Evolutionary conservation across 2,329 filamentous ascomycete genomes (phyloP).

Genomic region (Fusarium sp.): DNA sequence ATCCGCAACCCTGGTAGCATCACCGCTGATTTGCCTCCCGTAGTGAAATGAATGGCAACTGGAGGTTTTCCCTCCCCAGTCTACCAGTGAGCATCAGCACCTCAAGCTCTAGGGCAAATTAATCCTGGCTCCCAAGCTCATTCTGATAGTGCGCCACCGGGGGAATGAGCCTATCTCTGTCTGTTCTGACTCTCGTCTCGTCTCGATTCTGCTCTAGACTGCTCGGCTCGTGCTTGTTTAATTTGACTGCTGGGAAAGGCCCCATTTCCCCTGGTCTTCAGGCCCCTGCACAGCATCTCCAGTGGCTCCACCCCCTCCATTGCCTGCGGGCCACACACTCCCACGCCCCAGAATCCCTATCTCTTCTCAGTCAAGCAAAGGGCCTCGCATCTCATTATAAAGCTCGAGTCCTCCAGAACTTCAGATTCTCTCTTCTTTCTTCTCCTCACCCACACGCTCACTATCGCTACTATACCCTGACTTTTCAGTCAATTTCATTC

Average conservation of each 20-base stretch:
- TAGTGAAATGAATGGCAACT: slow-evolving; percentile 1
- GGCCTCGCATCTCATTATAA: slow-evolving; percentile 58
- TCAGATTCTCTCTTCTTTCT: slow-evolving; percentile 51
- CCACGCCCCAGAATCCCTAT: slow-evolving; percentile 33
- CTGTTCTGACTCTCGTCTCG: slow-evolving; percentile 17
- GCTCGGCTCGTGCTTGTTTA: slow-evolving; percentile 20
- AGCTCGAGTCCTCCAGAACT: slow-evolving; percentile 59
- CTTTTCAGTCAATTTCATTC: slow-evolving; percentile 49
- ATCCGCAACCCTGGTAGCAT: slow-evolving; percentile 16
- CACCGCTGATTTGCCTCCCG: slow-evolving; percentile 35
- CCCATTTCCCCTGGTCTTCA: slow-evolving; percentile 17
- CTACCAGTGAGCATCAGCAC: neutral
- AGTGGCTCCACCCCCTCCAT: slow-evolving; percentile 27
- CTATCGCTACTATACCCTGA: slow-evolving; percentile 47
- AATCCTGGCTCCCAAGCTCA: slow-evolving; percentile 18
- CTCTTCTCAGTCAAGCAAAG: slow-evolving; percentile 23
- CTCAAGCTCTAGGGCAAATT: neutral
- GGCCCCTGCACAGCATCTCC: slow-evolving; percentile 12
- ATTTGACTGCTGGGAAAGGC: slow-evolving; percentile 16
- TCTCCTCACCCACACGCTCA: slow-evolving; percentile 58
- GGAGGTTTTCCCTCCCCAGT: slow-evolving; percentile 11
- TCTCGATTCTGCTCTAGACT: slow-evolving; percentile 11
- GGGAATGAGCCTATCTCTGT: slow-evolving; percentile 33
- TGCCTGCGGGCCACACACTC: slow-evolving; percentile 14
- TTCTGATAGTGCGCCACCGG: slow-evolving; percentile 25